Conservation (phyloP, 331 rosid species). For the Arachis monticola region DNA sequence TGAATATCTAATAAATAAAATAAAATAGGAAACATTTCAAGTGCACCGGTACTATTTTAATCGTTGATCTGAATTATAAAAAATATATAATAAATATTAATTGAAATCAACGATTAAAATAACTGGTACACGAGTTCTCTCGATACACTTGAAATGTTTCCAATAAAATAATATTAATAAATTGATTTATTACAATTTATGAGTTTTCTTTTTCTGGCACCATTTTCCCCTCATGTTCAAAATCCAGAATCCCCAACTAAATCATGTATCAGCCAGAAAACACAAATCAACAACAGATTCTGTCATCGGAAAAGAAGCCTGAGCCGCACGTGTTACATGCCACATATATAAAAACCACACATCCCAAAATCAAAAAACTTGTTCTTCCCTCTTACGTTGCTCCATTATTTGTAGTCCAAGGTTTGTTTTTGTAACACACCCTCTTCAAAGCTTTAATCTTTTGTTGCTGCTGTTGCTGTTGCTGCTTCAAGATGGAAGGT, state of each 20-base stretch:
- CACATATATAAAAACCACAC: background rate
- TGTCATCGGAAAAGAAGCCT: background rate
- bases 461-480: background rate
- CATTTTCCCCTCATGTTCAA: background rate
- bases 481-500: slow-evolving; percentile 58
- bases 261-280: slow-evolving; percentile 1
- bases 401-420: background rate
- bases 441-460: slow-evolving; percentile 3
- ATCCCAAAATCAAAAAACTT: background rate
- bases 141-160: no score
- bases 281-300: background rate
- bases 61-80: no score
- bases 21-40: no score
- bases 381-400: background rate
- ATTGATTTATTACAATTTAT: no score
- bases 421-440: slow-evolving; percentile 4
- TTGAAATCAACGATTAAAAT: no score
- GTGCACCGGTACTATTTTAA: no score
- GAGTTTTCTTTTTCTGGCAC: background rate
- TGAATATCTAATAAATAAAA: no score
- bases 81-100: no score
- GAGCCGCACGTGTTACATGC: background rate
- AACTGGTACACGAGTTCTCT: no score
- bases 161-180: background rate
- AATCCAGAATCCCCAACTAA: background rate